phyloP scores from a whole-genome alignment of 2,329 filamentous ascomycete species.

The Aquanectria penicillioides region DNA sequence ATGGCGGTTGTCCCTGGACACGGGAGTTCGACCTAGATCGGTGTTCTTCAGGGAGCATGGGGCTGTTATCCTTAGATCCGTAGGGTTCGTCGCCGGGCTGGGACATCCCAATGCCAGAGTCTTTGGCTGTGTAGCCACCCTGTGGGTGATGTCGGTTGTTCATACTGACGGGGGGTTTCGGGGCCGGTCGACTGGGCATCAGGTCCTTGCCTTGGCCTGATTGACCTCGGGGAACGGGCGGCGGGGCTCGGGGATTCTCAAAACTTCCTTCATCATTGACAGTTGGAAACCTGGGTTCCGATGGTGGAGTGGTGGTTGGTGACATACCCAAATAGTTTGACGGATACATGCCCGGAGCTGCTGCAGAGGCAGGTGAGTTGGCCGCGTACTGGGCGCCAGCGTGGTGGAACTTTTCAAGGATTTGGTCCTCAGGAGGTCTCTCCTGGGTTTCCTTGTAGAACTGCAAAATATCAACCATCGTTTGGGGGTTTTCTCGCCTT shows the following conservation, averaged over 20 bases:
- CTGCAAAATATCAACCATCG: slow-evolving; percentile 92
- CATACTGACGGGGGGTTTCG: slow-evolving; percentile 79
- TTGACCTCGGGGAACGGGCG: slow-evolving; percentile 77
- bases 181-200: slow-evolving; percentile 85
- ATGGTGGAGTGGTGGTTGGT: slow-evolving; percentile 78
- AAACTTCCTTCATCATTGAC: slow-evolving; percentile 93
- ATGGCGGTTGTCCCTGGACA: slow-evolving; percentile 63
- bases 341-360: slow-evolving; percentile 65
- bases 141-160: slow-evolving; percentile 67
- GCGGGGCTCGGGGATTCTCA: slow-evolving; percentile 93
- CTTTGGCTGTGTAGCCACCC: slow-evolving; percentile 61
- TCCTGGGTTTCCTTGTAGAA: slow-evolving; percentile 97
- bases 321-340: slow-evolving; percentile 67
- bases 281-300: slow-evolving; percentile 84
- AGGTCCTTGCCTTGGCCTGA: slow-evolving; percentile 63
- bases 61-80: slow-evolving; percentile 62
- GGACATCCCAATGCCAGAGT: slow-evolving; percentile 71
- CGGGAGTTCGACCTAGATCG: slow-evolving; percentile 76
- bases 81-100: slow-evolving; percentile 67
- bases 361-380: slow-evolving; percentile 54
- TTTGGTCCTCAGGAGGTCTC: slow-evolving; percentile 80
- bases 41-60: slow-evolving; percentile 74
- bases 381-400: slow-evolving; percentile 67
- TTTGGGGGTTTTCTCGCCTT: slow-evolving; percentile 93
- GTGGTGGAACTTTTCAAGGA: slow-evolving; percentile 96